Percentiles rank a stretch among this genome's conserved stretches.
phyloP scores from a whole-genome alignment of 2,329 filamentous ascomycete species.

The Thielaviopsis ethacetica region DNA sequence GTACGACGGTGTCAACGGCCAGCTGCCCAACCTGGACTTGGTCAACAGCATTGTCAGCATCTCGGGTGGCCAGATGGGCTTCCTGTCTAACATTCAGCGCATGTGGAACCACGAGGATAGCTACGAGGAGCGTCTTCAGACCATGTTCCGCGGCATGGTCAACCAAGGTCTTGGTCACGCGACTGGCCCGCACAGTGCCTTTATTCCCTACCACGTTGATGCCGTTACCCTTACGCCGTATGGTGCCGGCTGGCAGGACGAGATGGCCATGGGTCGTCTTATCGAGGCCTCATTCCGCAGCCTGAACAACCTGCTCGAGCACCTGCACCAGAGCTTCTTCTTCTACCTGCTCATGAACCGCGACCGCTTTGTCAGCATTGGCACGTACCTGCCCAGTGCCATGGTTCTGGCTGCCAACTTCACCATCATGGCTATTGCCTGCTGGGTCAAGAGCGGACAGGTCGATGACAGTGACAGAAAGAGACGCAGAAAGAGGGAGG shows the following conservation, averaged over 20 bases:
- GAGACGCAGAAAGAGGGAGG: conserved; percentile 13
- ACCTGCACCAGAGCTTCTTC: conserved; percentile 97
- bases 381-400: conserved; percentile 91
- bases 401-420: conserved; percentile 94
- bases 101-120: conserved; percentile 70
- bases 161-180: conserved; percentile 80
- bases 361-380: conserved; percentile 91
- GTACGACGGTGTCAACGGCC: conserved; percentile 91
- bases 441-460: conserved; percentile 83
- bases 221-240: conserved; percentile 85
- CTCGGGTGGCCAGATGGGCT: conserved; percentile 81
- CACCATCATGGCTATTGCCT: conserved; percentile 79
- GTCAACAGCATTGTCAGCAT: conserved; percentile 88
- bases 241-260: conserved; percentile 91
- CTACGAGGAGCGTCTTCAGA: conserved; percentile 68
- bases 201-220: conserved; percentile 96
- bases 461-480: conserved; percentile 4
- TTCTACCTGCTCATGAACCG: conserved; percentile 90
- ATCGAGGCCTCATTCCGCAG: conserved; percentile 85
- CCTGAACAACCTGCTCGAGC: conserved; percentile 89
- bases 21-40: conserved; percentile 86
- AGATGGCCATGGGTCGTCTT: conserved; percentile 83
- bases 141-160: conserved; percentile 84
- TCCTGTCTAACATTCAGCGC: conserved; percentile 66
- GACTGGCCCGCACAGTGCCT: conserved; percentile 81